These are phyloP conservation scores for Zygoascus ofunaensis DNA, from an alignment of 805 yeast genomes.

Conservation along the genomic window DNA sequence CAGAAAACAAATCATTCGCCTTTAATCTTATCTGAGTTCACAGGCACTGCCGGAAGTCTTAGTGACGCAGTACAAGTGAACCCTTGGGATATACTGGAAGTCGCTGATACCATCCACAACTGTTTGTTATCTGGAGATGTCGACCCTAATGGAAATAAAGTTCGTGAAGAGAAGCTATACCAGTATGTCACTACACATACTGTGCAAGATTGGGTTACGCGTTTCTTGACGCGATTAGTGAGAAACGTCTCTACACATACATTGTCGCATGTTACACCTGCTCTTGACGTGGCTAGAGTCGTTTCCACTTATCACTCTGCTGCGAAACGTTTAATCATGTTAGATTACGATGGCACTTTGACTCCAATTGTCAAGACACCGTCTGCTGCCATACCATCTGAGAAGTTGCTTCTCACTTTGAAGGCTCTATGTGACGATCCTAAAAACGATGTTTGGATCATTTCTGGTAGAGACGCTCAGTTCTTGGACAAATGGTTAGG, in stretches of 20 bases:
- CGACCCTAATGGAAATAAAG: constrained; percentile 28
- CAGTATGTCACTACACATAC: constrained; percentile 59
- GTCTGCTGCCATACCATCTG: constrained; percentile 94
- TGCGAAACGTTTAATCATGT: constrained; percentile 64
- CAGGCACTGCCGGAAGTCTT: constrained; percentile 63
- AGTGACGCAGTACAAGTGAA: constrained; percentile 60
- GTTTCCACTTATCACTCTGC: constrained; percentile 52
- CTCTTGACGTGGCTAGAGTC: constrained; percentile 63
- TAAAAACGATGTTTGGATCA: constrained; percentile 83
- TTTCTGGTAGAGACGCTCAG: constrained; percentile 88
- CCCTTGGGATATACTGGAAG: constrained; percentile 96
- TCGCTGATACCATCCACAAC: constrained; percentile 71
- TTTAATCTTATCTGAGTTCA: constrained; percentile 81
- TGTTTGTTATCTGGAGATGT: constrained; percentile 45
- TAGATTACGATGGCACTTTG: constrained; percentile 96
- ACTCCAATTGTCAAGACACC: constrained; percentile 97
- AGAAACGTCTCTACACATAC: constrained; percentile 30
- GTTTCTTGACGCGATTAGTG: constrained; percentile 41
- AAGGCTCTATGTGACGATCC: constrained; percentile 61
- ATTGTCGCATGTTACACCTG: constrained; percentile 61
- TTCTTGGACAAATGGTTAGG: constrained; percentile 89
- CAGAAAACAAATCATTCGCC: constrained; percentile 59
- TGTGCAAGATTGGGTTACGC: constrained; percentile 70
- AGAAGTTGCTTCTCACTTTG: constrained; percentile 52
- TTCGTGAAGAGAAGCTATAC: constrained; percentile 38